Evolutionary conservation across 2,329 filamentous ascomycete genomes (phyloP), one percentile per base, ranked within the genome.

Genomic region (Apiospora pterosperma): DNA sequence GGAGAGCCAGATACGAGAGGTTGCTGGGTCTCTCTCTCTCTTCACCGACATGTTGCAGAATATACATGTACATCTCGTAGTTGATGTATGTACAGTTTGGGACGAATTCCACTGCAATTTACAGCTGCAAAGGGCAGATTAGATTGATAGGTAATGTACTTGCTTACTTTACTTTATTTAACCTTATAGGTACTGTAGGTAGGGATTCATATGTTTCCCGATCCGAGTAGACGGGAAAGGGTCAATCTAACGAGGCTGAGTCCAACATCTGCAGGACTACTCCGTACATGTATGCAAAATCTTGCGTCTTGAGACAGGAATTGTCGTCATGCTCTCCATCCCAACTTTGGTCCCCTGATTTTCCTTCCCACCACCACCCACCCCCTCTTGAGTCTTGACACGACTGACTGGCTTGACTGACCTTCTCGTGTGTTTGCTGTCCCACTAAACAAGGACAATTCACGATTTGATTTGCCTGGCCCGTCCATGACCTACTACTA

Each of bases 391-490:
- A n/a, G n/a, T n/a, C n/a, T n/a, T n/a, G 48, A 31, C 48, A 55
- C 48, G 48, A 55, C 48, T 55, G 48, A n/a, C 48, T 55, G 48
- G 39, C 25, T 55, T 55, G 48, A 34, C 48, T 55, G 48, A 55
- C 48, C 48, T 55, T 55, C 48, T 55, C 48, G 34, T 41, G 59
- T 61, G 59, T 39, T 61, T 61, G 59, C 36, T 61, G 59, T 61
- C 36, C 59, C 59, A 41, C 36, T 61, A 61, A 61, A 38, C 14
- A 38, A 41, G 23, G 25, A 34, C 58, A 25, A 41, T 61, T 34
- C 38, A 61, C 38, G 36, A 61, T 41, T 61, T 61, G 59, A 61
- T 61, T 61, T 41, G 48, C 31, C 48, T 55, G 48, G 34, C 34
- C 48, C 48, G 34, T 55, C 16, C 48, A 55, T 55, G n/a, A n/a